Percentiles rank a stretch among this genome's conserved stretches.
phyloP scores from a whole-genome alignment of 352 stramenopile genomes.

The Elongisporangium senticosum region DNA sequence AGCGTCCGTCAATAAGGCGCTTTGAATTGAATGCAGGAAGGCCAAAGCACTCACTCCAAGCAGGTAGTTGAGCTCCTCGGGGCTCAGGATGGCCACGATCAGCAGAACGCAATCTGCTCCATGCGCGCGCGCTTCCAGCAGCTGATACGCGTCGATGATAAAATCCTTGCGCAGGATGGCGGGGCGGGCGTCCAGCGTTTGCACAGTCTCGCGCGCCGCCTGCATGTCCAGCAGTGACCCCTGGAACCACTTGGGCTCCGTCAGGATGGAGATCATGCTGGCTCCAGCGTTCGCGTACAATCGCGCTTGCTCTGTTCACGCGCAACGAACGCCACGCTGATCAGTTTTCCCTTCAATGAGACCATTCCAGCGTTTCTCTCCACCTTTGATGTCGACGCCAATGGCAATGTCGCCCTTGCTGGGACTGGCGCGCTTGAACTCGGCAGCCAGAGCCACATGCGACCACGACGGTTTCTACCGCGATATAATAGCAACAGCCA shows the following conservation, averaged over 20 bases:
- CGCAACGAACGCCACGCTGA: slow-evolving; percentile 9
- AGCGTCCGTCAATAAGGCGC: background rate
- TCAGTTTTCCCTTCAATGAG: no score
- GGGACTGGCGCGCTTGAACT: slow-evolving; percentile 98
- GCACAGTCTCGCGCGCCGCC: slow-evolving; percentile 39
- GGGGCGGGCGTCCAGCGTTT: slow-evolving; percentile 38
- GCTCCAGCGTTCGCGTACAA: slow-evolving; percentile 91
- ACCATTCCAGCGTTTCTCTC: background rate
- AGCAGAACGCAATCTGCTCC: slow-evolving; percentile 97
- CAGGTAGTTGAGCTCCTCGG: slow-evolving; percentile 46
- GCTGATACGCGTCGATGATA: slow-evolving; percentile 93
- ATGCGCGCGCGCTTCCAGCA: slow-evolving; percentile 91
- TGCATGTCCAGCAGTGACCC: slow-evolving; percentile 89
- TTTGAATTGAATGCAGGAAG: background rate
- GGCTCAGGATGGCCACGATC: slow-evolving; percentile 92
- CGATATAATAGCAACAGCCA: slow-evolving; percentile 4
- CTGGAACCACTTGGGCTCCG: slow-evolving; percentile 97
- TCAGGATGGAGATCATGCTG: slow-evolving; percentile 96
- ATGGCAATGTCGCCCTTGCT: slow-evolving; percentile 96
- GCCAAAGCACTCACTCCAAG: slow-evolving; percentile 34
- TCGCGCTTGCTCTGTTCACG: slow-evolving; percentile 77
- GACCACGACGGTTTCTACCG: slow-evolving; percentile 49
- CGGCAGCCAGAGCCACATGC: slow-evolving; percentile 91
- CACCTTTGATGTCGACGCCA: slow-evolving; percentile 57
- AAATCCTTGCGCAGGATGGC: slow-evolving; percentile 93